Evolutionary conservation across 371 early-diverging fungal species (phyloP), one percentile per base, ranked within the genome.

Genomic region (Syncephalastrum monosporum): DNA sequence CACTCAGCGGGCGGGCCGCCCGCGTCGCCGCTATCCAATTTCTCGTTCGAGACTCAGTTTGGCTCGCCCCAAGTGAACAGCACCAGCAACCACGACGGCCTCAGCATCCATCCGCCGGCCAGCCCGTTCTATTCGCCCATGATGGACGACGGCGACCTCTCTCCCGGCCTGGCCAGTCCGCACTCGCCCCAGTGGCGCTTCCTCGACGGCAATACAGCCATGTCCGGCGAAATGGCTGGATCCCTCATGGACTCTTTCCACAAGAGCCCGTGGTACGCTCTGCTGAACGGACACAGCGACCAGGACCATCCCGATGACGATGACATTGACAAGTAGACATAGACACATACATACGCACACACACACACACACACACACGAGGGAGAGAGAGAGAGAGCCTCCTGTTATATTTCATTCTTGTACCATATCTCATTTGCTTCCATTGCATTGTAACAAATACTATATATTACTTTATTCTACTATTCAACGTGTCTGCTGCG

Each of bases 151-250:
- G 64, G 15, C 67, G 69, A 13, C 55, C 53, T 43, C 53, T 55
- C 0, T 42, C 10, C 45, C 61, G 42, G 19, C 7, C 12, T 42
- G 52, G 50, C 27, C 67, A 27, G 24, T 41, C 45, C 16, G 33
- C 47, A 24, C 45, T 53, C 38, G 49, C 68, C 55, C 19, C 67
- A 63, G 27, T 72, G 72, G 70, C 44, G 61, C 29, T 38, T 72
- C 15, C 69, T 68, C 27, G 72, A 72, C 48, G 72, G 72, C 42
- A 51, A 51, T 38, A 50, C 57, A 2, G 60, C 60, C 7, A 75
- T 75, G 70, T 60, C 75, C 5, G 49, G 53, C 4, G 75, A 75
- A 16, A 54, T 65, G 16, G 72, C 75, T 15, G 68, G 65, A 19
- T 56, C 61, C 14, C 48, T 75, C n/a, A 61, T 75, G 61, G 66